Conservation (phyloP, 768 basidiomycete genomes). For the Leccinellum albellum region DNA sequence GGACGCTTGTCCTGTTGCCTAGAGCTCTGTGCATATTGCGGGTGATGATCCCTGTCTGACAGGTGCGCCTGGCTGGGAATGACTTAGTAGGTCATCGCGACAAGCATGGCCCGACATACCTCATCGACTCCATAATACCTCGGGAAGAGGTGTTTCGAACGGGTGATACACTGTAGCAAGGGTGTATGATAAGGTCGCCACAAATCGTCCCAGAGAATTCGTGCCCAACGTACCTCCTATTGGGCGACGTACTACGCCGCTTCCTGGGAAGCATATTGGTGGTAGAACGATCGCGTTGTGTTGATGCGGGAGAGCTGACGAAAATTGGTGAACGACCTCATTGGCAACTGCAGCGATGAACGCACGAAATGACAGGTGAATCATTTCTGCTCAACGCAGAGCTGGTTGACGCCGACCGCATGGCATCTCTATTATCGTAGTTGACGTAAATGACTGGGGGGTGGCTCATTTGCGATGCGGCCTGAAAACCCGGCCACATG, state of each 20-base stretch:
- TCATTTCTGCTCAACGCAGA: conserved; percentile 28
- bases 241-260: conserved; percentile 32
- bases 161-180: conserved; percentile 12
- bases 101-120: conserved; percentile 16
- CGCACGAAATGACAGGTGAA: conserved; percentile 30
- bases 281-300: conserved; percentile 25
- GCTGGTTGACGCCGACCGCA: conserved; percentile 31
- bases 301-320: conserved; percentile 28
- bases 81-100: conserved; percentile 7
- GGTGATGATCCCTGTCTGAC: conserved; percentile 15
- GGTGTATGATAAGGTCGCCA: conserved; percentile 10
- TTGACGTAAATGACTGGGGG: conserved; percentile 40
- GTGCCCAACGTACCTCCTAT: conserved; percentile 21
- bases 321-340: conserved; percentile 14
- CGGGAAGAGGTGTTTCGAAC: conserved; percentile 14
- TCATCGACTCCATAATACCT: conserved; percentile 24
- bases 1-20: conserved; percentile 13
- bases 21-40: conserved; percentile 7
- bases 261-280: conserved; percentile 32
- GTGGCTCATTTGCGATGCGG: conserved; percentile 41
- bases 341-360: conserved; percentile 16
- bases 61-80: conserved; percentile 21
- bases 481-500: conserved; percentile 45
- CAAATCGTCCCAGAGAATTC: background rate
- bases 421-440: conserved; percentile 30